These are phyloP conservation scores for Brassica cretica DNA, from an alignment of 345 rosid species.

Conservation along the genomic window DNA sequence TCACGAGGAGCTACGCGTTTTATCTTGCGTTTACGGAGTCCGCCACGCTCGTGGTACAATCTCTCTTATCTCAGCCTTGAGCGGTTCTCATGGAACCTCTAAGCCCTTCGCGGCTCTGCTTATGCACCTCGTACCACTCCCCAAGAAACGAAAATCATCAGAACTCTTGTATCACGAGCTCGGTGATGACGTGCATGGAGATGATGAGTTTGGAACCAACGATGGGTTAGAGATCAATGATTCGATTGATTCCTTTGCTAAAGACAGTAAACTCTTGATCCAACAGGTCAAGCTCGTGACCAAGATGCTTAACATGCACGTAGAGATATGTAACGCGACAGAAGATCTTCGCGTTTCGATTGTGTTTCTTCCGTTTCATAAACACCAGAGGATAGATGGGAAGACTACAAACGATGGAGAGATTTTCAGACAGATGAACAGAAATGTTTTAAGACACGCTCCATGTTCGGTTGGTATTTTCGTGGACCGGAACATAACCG, in stretches of 20 bases:
- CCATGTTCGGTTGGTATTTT: slow-evolving; percentile 80
- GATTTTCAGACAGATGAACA: slow-evolving; percentile 59
- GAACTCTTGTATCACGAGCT: slow-evolving; percentile 69
- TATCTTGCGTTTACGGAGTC: slow-evolving; percentile 64
- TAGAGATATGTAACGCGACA: slow-evolving; percentile 66
- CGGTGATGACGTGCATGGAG: slow-evolving; percentile 62
- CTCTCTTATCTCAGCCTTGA: slow-evolving; percentile 52
- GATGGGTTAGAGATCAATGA: slow-evolving; percentile 76
- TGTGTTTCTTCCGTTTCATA: slow-evolving; percentile 78
- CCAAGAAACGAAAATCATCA: slow-evolving; percentile 47
- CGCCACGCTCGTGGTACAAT: slow-evolving; percentile 66
- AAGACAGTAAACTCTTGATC: slow-evolving; percentile 54
- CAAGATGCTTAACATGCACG: slow-evolving; percentile 51
- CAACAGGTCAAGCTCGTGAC: slow-evolving; percentile 69
- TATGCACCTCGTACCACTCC: slow-evolving; percentile 81
- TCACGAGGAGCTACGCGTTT: slow-evolving; percentile 61
- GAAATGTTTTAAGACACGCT: slow-evolving; percentile 60
- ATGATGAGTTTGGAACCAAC: slow-evolving; percentile 81
- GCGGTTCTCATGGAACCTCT: slow-evolving; percentile 42
- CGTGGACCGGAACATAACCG: slow-evolving; percentile 68
- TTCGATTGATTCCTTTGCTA: slow-evolving; percentile 58
- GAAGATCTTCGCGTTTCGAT: slow-evolving; percentile 74
- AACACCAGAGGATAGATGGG: slow-evolving; percentile 85
- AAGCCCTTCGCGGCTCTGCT: slow-evolving; percentile 57
- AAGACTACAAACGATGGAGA: slow-evolving; percentile 67